A percentile compares a stretch with the other conserved stretches of the same genome.
Conservation (phyloP, 805 yeast species). For the Geotrichum ghanense region DNA sequence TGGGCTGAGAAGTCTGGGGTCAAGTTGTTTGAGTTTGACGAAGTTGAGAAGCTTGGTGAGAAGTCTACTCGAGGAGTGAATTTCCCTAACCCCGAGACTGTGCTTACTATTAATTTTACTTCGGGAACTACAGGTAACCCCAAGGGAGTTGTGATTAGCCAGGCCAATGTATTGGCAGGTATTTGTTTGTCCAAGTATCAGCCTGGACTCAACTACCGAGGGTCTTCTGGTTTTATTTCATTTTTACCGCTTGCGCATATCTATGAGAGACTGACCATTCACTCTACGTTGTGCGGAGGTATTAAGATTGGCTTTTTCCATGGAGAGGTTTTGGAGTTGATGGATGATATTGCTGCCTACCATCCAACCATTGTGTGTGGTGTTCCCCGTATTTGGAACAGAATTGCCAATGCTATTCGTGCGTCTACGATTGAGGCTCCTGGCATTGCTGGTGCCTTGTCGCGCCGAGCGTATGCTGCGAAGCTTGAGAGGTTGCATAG, state of each 20-base stretch:
- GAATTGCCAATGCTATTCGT: constrained; percentile 50
- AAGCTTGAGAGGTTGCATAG: constrained; percentile 26
- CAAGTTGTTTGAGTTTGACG: constrained; percentile 33
- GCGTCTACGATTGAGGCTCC: constrained; percentile 34
- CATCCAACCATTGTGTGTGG: constrained; percentile 43
- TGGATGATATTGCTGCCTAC: constrained; percentile 45
- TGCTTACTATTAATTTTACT: constrained; percentile 58
- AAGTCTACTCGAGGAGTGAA: constrained; percentile 34
- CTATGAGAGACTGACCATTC: constrained; percentile 40
- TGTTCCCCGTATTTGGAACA: constrained; percentile 55
- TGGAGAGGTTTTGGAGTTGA: constrained; percentile 38
- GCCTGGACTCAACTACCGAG: constrained; percentile 22
- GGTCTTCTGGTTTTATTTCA: constrained; percentile 18
- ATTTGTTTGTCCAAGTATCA: constrained; percentile 26
- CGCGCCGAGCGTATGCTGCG: constrained; percentile 33
- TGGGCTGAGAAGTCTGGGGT: constrained; percentile 22
- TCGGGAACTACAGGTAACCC: constrained; percentile 71
- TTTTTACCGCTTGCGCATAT: constrained; percentile 50
- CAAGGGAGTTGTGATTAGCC: constrained; percentile 54
- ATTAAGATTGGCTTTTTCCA: constrained; percentile 44
- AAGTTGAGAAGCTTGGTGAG: constrained; percentile 31
- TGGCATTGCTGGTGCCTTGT: constrained; percentile 33
- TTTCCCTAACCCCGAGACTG: constrained; percentile 41
- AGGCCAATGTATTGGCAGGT: constrained; percentile 39
- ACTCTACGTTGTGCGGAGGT: constrained; percentile 36